Conservation (phyloP, 805 yeast genomes). For the Vanderwaltozyma verrucispora region DNA sequence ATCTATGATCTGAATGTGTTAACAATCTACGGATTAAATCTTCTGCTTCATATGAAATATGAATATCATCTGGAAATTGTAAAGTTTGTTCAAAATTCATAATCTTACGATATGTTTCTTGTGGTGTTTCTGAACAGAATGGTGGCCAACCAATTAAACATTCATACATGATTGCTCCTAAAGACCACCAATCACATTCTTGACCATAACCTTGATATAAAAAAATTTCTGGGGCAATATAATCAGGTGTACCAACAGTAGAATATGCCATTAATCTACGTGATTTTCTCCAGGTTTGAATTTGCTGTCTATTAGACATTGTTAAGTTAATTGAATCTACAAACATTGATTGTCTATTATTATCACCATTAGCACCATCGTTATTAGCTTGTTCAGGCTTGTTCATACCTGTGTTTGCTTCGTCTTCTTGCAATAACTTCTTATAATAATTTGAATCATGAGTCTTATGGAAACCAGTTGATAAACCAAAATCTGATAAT, state of each 20-base stretch:
- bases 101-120: slow-evolving; percentile 85
- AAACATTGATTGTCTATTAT: slow-evolving; percentile 66
- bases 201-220: slow-evolving; percentile 91
- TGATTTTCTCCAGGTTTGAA: slow-evolving; percentile 92
- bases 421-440: slow-evolving; percentile 64
- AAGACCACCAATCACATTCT: slow-evolving; percentile 97
- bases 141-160: slow-evolving; percentile 97
- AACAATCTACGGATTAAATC: slow-evolving; percentile 70
- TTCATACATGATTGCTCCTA: slow-evolving; percentile 95
- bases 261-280: slow-evolving; percentile 91
- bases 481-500: slow-evolving; percentile 78
- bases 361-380: slow-evolving; percentile 15
- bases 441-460: slow-evolving; percentile 84
- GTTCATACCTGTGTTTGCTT: slow-evolving; percentile 23
- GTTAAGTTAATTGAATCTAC: slow-evolving; percentile 94
- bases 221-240: slow-evolving; percentile 91
- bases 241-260: slow-evolving; percentile 94
- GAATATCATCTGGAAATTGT: slow-evolving; percentile 85
- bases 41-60: slow-evolving; percentile 78
- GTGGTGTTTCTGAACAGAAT: slow-evolving; percentile 89
- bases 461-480: slow-evolving; percentile 88
- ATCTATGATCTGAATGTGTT: slow-evolving; percentile 66
- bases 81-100: slow-evolving; percentile 84
- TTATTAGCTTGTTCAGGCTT: slow-evolving; percentile 28
- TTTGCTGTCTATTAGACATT: slow-evolving; percentile 88